A percentile compares a stretch with the other conserved stretches of the same genome.
Conservation (phyloP, 495 filamentous ascomycete species). For the Trichocladium uniseriatum region DNA sequence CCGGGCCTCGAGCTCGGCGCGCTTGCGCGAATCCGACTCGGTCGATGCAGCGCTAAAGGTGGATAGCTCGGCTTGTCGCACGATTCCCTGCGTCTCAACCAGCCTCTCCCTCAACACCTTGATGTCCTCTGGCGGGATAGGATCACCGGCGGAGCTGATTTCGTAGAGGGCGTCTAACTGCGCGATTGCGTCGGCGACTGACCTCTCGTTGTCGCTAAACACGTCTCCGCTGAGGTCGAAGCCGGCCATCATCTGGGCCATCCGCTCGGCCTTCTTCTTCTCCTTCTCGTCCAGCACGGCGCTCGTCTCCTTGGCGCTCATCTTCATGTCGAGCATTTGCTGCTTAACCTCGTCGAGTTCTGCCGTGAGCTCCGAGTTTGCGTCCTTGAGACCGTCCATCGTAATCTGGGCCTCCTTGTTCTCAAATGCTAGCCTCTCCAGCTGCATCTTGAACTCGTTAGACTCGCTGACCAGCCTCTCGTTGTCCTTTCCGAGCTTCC, state of each 20-base stretch:
- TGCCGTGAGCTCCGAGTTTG: conserved; percentile 79
- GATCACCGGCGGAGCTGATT: conserved; percentile 63
- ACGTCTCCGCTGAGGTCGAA: conserved; percentile 87
- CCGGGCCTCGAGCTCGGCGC: conserved; percentile 63
- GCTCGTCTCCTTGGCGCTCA: conserved; percentile 87
- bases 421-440: conserved; percentile 91
- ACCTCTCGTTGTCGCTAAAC: conserved; percentile 83
- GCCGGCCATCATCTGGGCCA: conserved; percentile 99
- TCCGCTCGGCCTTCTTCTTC: conserved; percentile 94
- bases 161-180: conserved; percentile 71
- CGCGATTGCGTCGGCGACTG: conserved; percentile 70
- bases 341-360: conserved; percentile 96
- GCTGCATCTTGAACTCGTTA: conserved; percentile 88
- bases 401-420: conserved; percentile 94
- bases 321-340: conserved; percentile 87
- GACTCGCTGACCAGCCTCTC: conserved; percentile 74
- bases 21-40: conserved; percentile 56
- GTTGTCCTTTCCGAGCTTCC: conserved; percentile 73
- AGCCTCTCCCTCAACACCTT: conserved; percentile 65
- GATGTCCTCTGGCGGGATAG: conserved; percentile 72
- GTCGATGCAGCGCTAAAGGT: conserved; percentile 46
- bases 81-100: conserved; percentile 81
- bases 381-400: conserved; percentile 94
- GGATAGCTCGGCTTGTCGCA: conserved; percentile 85
- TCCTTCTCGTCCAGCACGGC: conserved; percentile 91